Evolutionary conservation across 257 asterid genomes (phyloP), one percentile per base, ranked within the genome.

Genomic region (Nicotiana otophora): DNA sequence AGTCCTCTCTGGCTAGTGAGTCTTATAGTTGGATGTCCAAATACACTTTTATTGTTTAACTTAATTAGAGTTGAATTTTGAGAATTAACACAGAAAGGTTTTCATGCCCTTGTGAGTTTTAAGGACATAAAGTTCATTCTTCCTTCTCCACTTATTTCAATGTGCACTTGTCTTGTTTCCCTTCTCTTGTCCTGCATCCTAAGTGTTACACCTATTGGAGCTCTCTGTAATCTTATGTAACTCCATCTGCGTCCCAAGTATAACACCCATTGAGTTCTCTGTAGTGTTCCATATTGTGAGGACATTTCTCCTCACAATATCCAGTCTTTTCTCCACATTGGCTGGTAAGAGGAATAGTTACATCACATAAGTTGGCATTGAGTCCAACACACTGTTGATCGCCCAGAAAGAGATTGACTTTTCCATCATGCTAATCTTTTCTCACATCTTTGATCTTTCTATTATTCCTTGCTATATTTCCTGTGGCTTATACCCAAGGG

Each of bases 361-460:
- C 48, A 42, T 42, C 48, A 42, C 48, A 42, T 42, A 42, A 42
- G 48, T 42, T 42, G 48, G 11, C 48, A 42, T 8, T 42, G 48
- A 7, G 11, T 42, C 3, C 48, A 42, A 8, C 33, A 39, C 77
- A 39, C 57, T 69, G 19, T 39, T 69, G 19, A 69, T 55, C 3
- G 33, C 57, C 57, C 77, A 69, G 77, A 69, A 31, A 6, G 33
- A 69, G 30, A 69, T 69, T 69, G 77, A n/a, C 77, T n/a, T 69
- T 69, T 69, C 57, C 77, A n/a, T 69, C 12, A 14, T 2, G 55
- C 26, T 68, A 48, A 36, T 36, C 54, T 36, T 68, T 36, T 34
- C 77, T 68, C 77, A 15, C 53, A 68, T 68, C 77, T 68, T 69
- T 39, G 53, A 68, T 68, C 77, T 68, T 39, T 69, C 54, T 19